Base-by-base conservation (phyloP, 2,329 filamentous ascomycete species). In the Beauveria asiatica region DNA sequence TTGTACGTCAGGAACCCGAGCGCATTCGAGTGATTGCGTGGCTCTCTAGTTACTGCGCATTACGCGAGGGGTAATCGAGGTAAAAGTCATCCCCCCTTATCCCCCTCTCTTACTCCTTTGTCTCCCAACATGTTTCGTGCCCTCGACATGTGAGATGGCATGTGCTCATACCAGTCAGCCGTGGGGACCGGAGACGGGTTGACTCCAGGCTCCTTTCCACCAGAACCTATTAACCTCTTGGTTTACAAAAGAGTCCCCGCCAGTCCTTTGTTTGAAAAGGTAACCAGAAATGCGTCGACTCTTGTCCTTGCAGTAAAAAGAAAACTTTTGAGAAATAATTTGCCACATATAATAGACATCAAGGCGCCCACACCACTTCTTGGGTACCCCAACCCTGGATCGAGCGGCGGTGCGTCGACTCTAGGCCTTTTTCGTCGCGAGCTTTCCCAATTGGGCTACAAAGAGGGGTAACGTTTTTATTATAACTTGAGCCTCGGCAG, bases 391-490 rank as follows among this genome's bases (percentile, higher is more conserved):
- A 37, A 48, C 44, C 54, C 44, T 39, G 17, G 19, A 56, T 56
- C 54, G 54, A 48, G 17, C 27, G 27, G 27, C 17, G 27, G 42
- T 46, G 54, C 54, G 48, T 46, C 44, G 44, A 39, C 54, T 56
- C 54, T 48, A 56, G 19, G 10, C 55, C 45, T 50, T 10, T 49
- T 57, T 57, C 9, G 55, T 50, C 21, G 19, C 25, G 13, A 30
- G 30, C 9, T 50, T 48, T 23, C 53, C 33, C 16, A 16, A n/a
- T 33, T 30, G n/a, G 46, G 30, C 45, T 19, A 50, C 33, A 21
- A 50, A 11, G 55, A 57, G 55, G 55, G 55, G 55, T 57, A 50
- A 42, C n/a, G n/a, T n/a, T n/a, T n/a, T n/a, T n/a, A n/a, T n/a
- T 23, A 21, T 27, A 10, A 42, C 3, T 50, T 37, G 30, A 42